A percentile compares a stretch with the other conserved stretches of the same genome.
Conservation (phyloP, 345 rosid species). For the Salix dunnii region DNA sequence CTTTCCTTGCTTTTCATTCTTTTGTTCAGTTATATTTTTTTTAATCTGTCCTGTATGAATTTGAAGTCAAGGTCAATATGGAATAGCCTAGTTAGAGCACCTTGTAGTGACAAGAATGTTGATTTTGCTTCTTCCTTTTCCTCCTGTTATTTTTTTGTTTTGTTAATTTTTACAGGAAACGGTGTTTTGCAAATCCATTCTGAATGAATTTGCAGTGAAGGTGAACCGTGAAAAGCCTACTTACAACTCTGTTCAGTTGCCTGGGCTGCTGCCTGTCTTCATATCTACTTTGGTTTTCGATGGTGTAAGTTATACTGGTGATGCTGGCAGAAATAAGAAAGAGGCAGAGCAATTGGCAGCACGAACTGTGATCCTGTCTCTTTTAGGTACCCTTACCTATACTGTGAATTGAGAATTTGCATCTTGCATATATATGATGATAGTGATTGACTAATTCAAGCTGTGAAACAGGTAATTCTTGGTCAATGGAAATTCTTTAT, state of each 20-base stretch:
- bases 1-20: not conserved
- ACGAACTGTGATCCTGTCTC: conserved; percentile 31
- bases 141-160: not conserved
- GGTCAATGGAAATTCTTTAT: conserved; percentile 17
- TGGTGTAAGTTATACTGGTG: conserved; percentile 28
- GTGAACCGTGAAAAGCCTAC: conserved; percentile 22
- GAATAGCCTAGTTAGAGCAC: not conserved
- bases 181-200: conserved; percentile 40
- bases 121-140: not conserved
- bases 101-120: not conserved
- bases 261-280: conserved; percentile 24
- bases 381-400: conserved; percentile 25
- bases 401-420: not conserved
- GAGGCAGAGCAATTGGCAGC: conserved; percentile 55
- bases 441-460: not conserved
- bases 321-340: conserved; percentile 35
- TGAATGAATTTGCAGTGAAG: conserved; percentile 44
- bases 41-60: not conserved
- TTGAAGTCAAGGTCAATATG: not conserved
- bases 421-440: not conserved
- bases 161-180: conserved; percentile 22
- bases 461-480: conserved; percentile 22
- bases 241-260: conserved; percentile 20
- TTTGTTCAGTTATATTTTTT: not conserved
- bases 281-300: conserved; percentile 28